phyloP scores from a whole-genome alignment of 441 rosid species.

The Populus trichocarpa region DNA sequence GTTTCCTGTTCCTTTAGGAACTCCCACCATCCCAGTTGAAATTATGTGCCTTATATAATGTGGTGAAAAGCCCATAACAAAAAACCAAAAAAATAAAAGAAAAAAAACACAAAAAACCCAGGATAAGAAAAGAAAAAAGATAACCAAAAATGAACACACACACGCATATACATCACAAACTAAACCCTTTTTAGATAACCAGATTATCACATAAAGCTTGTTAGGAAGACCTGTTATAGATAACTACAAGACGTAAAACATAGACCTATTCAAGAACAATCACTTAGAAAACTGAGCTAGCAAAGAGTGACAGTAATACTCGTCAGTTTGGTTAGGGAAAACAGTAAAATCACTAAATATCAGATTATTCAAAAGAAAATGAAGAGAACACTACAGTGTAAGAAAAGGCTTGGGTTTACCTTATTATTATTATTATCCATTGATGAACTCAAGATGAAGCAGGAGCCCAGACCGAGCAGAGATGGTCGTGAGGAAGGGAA shows the following conservation, averaged over 20 bases:
- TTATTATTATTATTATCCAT: not conserved
- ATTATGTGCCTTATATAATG: not conserved
- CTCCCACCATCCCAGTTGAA: not conserved
- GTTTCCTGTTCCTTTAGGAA: not conserved
- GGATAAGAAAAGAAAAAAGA: too few relatives aligned
- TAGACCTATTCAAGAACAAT: not conserved
- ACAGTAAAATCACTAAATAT: not conserved
- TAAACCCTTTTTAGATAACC: too few relatives aligned
- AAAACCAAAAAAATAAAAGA: not conserved
- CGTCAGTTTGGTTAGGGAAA: not conserved
- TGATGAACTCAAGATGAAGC: not conserved
- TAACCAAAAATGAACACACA: too few relatives aligned
- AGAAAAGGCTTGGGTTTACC: not conserved
- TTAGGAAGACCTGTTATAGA: not conserved
- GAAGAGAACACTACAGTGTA: not conserved
- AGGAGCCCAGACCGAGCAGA: not conserved
- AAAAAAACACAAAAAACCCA: not conserved
- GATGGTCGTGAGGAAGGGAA: not conserved
- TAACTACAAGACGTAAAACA: not conserved
- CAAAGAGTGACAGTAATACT: not conserved
- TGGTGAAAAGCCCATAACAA: not conserved
- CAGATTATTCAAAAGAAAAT: not conserved
- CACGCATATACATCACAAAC: too few relatives aligned
- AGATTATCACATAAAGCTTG: not conserved
- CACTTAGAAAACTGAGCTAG: not conserved